phyloP scores from a whole-genome alignment of 139 green algal genomes.

The Penium margaritaceum region DNA sequence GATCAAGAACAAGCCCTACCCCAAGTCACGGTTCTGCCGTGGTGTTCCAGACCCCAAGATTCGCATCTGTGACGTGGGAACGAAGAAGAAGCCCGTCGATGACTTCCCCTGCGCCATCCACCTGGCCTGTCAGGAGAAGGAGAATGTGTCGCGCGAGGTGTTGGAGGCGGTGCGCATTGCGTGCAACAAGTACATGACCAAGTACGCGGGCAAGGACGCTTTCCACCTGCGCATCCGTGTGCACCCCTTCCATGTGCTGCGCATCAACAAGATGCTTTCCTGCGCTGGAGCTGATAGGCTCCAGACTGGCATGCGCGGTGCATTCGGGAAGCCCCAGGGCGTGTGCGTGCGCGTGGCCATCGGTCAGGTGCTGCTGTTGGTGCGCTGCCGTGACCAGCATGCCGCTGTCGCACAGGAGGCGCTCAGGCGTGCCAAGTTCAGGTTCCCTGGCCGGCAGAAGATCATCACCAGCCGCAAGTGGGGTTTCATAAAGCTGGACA shows the following conservation, averaged over 20 bases:
- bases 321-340: conserved; percentile 93
- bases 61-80: too few species aligned
- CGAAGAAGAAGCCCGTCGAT: too few species aligned
- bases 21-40: conserved; percentile 95
- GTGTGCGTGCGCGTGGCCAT: conserved; percentile 85
- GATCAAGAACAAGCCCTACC: conserved; percentile 99
- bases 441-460: conserved; percentile 98
- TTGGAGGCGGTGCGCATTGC: conserved; percentile 95
- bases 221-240: conserved; percentile 97
- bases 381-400: conserved; percentile 87
- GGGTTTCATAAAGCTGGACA: too few species aligned
- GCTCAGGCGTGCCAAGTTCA: conserved; percentile 98
- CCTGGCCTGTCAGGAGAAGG: conserved; percentile 78
- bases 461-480: conserved; percentile 89
- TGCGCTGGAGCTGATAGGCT: conserved; percentile 96
- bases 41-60: conserved; percentile 93
- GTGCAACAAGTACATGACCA: conserved; percentile 99
- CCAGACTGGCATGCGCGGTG: conserved; percentile 97
- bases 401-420: conserved; percentile 74
- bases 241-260: conserved; percentile 98
- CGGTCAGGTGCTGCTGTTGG: conserved; percentile 93
- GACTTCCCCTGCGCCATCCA: too few species aligned
- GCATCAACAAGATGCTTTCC: conserved; percentile 99
- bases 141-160: conserved; percentile 77
- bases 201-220: conserved; percentile 90